Evolutionary conservation across 768 basidiomycete genomes (phyloP), one percentile per base, ranked within the genome.

Genomic region (Amanita rubescens): DNA sequence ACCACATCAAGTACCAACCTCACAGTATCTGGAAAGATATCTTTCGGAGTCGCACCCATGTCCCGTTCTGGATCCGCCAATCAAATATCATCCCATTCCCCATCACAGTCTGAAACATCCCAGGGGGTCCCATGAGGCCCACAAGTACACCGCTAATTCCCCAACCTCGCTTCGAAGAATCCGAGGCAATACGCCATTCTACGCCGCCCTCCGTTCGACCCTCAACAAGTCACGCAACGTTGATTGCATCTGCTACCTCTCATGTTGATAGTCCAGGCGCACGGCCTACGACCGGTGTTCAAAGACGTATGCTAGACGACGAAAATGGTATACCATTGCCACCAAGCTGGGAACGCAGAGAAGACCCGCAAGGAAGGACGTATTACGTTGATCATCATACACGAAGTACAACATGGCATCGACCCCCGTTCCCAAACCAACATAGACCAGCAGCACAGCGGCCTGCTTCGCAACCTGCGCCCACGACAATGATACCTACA

Each of bases 351-450:
- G 92, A 94, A 65, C 78, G 89, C 55, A 81, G 92, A 27, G 71
- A 76, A 44, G 91, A 93, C 63, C 73, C 75, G 19, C 79, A 84
- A 52, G 84, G 83, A 3, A 72, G 92, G 53, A 68, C 80, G 20
- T 94, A 94, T 68, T 94, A 87, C 64, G 90, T 94, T 55, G 92
- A 95, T 66, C 93, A 94, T 65, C 85, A 79, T 60, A 80, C 82
- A 5, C 81, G 88, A 55, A 76, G 80, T 8, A 94, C 92, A 34
- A 85, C 88, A 19, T 94, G 92, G 92, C 77, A 80, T 60, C 78
- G 82, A 52, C 85, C 81, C 3, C 60, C 62, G 38, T 52, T 58
- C 15, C 57, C 65, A 32, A 59, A 60, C 11, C 63, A 64, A 39
- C 60, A 66, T 69, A 55, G 30, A 38, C 56, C 60, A 45, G 25